Evolutionary conservation across 75 land plant genomes (phyloP), one percentile per base, ranked within the genome.

Genomic region (Sequoiadendron giganteum): DNA sequence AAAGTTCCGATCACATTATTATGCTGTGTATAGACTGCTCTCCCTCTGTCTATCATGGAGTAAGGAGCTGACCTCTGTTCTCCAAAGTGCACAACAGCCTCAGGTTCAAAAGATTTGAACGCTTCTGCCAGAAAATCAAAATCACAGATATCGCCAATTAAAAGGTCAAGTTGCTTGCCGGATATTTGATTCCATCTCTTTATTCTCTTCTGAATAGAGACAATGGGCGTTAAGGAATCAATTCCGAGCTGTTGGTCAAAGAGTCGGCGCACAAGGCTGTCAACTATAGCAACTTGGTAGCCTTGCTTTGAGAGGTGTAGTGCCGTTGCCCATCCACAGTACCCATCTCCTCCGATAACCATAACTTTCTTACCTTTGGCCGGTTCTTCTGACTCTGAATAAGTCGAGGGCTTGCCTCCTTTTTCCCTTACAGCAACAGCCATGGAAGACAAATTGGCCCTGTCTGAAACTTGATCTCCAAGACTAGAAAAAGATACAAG

Each of bases 251-350:
- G 99, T 80, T 98, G 96, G 77, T 98, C 99, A 88, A 97, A 97
- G 34, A 94, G 94, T 55, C 99, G 94, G 14, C 99, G 96, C 38
- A 97, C 92, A 70, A 98, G 94, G 88, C 85, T 98, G 86, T 98
- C 99, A 61, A 98, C 98, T 76, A 98, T 95, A 83, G 97, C 95
- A 48, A 98, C 99, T 85, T 98, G 96, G 86, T 97, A 97, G 45
- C 93, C 93, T 78, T 93, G 92, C 83, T 98, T 98, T 52, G 99
- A 97, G 34, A 98, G 96, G 85, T 97, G 99, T 70, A 98, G 95
- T 16, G 99, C 99, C 58, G 99, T 98, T 42, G 99, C 99, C 99
- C 99, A 98, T 13, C 99, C 99, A 91, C 99, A 98, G 87, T 95
- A 98, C 14, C 99, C 99, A 91, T 98, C 99, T 40, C 99, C 99